Percentiles rank a stretch among this genome's conserved stretches.
These are phyloP conservation scores for Haematococcus sp. DNA, from an alignment of 139 green algal genomes.

Conservation along the genomic window DNA sequence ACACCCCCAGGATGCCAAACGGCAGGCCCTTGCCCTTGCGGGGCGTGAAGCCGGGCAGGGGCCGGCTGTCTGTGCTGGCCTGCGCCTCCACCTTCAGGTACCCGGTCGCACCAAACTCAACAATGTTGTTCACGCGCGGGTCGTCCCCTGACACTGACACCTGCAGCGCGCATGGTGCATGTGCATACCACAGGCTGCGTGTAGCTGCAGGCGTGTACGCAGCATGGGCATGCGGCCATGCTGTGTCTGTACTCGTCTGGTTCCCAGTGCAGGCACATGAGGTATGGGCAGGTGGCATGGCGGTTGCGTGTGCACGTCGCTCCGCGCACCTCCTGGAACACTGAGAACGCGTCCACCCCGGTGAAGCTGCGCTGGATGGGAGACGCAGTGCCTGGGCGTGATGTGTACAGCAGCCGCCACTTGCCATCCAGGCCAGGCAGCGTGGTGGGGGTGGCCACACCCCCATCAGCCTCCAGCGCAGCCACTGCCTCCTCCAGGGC, in stretches of 20 bases:
- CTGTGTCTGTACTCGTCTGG: too few relatives aligned
- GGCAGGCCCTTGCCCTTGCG: constrained; percentile 51
- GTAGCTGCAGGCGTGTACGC: too few relatives aligned
- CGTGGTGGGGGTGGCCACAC: constrained; percentile 41
- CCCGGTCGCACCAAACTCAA: constrained; percentile 75
- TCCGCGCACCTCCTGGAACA: constrained; percentile 79
- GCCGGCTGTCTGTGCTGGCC: constrained; percentile 63
- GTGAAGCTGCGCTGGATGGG: constrained; percentile 93
- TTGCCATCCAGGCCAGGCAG: constrained; percentile 52
- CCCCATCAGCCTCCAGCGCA: constrained; percentile 48
- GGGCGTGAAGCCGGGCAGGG: constrained; percentile 72
- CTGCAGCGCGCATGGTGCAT: neutral
- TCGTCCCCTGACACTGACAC: constrained; percentile 22
- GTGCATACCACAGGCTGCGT: neutral
- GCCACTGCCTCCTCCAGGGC: constrained; percentile 59
- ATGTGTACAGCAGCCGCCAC: constrained; percentile 88
- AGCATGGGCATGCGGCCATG: too few relatives aligned
- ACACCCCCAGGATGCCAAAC: neutral
- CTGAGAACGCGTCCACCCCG: constrained; percentile 78
- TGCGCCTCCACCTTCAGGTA: constrained; percentile 78
- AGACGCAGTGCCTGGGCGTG: constrained; percentile 61
- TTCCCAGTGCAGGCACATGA: too few relatives aligned
- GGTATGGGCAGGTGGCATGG: too few relatives aligned
- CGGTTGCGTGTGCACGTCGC: too few relatives aligned
- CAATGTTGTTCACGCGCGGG: constrained; percentile 75